Base-by-base conservation (phyloP, 495 filamentous ascomycete species). In the Neurospora sp. region DNA sequence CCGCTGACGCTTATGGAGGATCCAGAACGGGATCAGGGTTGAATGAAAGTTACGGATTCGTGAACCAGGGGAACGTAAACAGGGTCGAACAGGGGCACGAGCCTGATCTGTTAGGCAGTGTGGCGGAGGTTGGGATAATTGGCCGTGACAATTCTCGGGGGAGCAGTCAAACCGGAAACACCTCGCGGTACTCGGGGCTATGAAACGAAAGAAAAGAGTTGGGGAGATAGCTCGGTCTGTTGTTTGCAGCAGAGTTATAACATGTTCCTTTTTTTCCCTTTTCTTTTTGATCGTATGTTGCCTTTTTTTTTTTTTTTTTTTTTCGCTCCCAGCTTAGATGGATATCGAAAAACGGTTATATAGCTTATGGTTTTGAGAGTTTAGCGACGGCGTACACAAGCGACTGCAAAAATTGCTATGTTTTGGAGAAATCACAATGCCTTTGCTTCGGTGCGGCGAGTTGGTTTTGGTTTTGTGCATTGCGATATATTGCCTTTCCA, bases 61-160 rank as follows among this genome's bases (percentile, higher is more conserved):
- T 95, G n/a, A 84, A 91, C 42, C 90, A 93, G 39, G 90, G 92
- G 72, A 89, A 85, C 74, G 86, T 88, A 40, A 88, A 81, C 75
- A 82, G 83, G 39, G 84, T 89, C n/a, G 86, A 90, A 59, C 54
- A 35, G 54, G 54, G 27, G 1, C 85, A 77, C 23, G 81, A 85
- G 38, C 73, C 78, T 46, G 81, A 85, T 66, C 78, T 84, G 39
- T 74, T 86, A 14, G 84, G 83, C 23, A 84, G 80, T 54, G 77
- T 86, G 39, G 86, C 87, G 44, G 88, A 90, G 81, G 82, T 88
- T 72, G 85, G 10, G 77, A 83, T 44, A 79, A 78, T 69, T 74
- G 77, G 31, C 73, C 77, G 37, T 75, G 66, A 70, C 44, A 12
- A 37, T 41, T 39, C 35, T 3, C 39, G 70, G 16, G 44, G 42